Conservation (phyloP, 192 early-diverging fungal species). For the Spizellomyces sp. region DNA sequence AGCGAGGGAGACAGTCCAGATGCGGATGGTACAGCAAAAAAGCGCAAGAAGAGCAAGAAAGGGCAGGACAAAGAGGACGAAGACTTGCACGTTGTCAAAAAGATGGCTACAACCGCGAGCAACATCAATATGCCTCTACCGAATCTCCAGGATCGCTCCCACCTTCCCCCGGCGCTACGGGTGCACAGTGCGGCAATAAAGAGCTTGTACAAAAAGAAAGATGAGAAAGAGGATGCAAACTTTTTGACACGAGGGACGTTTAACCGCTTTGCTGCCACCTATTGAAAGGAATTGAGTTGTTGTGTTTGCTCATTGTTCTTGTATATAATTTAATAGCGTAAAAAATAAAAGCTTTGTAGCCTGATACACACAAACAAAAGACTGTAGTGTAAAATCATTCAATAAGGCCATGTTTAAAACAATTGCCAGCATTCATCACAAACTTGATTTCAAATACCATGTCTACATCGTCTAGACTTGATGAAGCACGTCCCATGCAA, state of each 20-base stretch:
- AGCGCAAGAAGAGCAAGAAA: conserved; percentile 29
- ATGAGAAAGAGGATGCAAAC: conserved; percentile 37
- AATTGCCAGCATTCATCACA: too few relatives aligned
- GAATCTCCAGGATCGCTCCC: conserved; percentile 37
- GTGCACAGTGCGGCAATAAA: conserved; percentile 48
- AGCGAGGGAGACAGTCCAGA: conserved; percentile 35
- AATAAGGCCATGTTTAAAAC: too few relatives aligned
- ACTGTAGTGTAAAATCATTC: too few relatives aligned
- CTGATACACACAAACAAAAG: too few relatives aligned
- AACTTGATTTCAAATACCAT: neutral
- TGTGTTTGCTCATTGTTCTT: neutral
- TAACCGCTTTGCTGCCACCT: conserved; percentile 45
- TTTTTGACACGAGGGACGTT: conserved; percentile 55
- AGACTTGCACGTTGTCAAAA: neutral
- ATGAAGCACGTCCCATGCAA: neutral
- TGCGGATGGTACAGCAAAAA: conserved; percentile 40
- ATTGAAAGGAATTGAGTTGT: neutral
- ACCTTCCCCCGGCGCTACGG: conserved; percentile 7
- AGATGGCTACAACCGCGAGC: conserved; percentile 1
- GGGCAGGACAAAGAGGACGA: conserved; percentile 24
- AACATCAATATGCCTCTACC: conserved; percentile 55
- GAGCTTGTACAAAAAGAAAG: conserved; percentile 39
- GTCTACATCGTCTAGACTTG: neutral
- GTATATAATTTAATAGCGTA: neutral
- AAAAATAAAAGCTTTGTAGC: too few relatives aligned